Conservation (phyloP, 2,329 filamentous ascomycete species). For the Geosmithia putterillii region DNA sequence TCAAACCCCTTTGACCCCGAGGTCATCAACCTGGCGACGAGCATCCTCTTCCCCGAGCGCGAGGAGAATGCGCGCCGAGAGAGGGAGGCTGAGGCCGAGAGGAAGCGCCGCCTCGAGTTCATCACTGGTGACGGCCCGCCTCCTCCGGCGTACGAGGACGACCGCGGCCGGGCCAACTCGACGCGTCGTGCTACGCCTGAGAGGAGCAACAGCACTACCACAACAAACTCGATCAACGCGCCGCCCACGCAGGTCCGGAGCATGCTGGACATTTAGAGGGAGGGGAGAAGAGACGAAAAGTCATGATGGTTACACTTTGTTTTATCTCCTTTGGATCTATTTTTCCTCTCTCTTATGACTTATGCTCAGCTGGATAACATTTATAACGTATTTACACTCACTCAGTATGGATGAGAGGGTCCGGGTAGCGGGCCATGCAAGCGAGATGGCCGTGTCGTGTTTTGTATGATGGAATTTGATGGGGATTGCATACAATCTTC, state of each 20-base stretch:
- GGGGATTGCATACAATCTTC: no score
- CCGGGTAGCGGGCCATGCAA: no score
- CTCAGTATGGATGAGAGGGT: no score
- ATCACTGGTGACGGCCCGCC: constrained; percentile 30
- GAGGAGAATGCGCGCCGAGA: constrained; percentile 13
- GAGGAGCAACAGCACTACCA: constrained; percentile 32
- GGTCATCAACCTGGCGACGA: constrained; percentile 27
- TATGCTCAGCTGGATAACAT: no score
- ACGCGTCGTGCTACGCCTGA: constrained; percentile 13
- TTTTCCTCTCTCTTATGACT: not conserved
- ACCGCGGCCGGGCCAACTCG: constrained; percentile 9
- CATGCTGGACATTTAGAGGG: constrained; percentile 40
- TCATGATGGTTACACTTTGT: not conserved
- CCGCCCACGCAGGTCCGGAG: constrained; percentile 43
- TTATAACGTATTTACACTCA: no score
- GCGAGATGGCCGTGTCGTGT: no score
- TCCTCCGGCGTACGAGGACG: constrained; percentile 25
- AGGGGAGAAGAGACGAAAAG: not conserved
- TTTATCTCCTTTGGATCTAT: not conserved
- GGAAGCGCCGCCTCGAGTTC: constrained; percentile 21
- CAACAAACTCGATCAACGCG: constrained; percentile 30
- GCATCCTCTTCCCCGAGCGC: constrained; percentile 34
- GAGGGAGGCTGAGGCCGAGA: constrained; percentile 13
- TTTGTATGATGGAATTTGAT: no score
- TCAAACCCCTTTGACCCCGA: constrained; percentile 19